Evolutionary conservation across 352 stramenopile genomes (phyloP), one percentile per base, ranked within the genome.

Genomic region (Phytophthora idaei): DNA sequence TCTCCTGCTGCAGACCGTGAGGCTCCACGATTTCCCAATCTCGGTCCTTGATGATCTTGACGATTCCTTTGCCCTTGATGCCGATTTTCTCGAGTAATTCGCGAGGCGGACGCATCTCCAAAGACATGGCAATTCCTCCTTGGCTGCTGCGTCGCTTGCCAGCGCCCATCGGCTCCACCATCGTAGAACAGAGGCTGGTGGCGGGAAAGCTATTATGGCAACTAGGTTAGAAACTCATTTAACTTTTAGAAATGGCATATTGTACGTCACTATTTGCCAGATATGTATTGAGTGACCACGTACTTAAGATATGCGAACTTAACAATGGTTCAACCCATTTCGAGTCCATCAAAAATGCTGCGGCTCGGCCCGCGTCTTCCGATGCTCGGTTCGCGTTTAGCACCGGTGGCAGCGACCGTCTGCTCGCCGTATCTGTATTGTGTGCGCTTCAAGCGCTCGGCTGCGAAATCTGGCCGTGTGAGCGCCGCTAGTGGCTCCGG

Each of bases 391-490:
- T 15, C 50, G 59, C 67, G 45, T 31, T 34, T 67, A 25, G 37
- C 53, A 31, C 57, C 50, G 4, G 37, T 42, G 3, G 9, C 25
- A 29, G 17, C 70, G 21, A 17, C 61, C 10, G 47, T 47, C 5
- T 15, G 27, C 25, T 69, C 48, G 0, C 63, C 57, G 10, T 66
- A 58, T 62, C 41, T 61, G 45, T 57, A 28, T 5, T 61, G 15
- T 5, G 71, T 74, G 54, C 71, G 74, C 12, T 71, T 67, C 52
- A 82, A 82, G 55, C 74, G 71, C 6, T 74, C 74, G 28, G 54
- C 64, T 42, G 51, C 68, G 15, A 82, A 80, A 58, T 71, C 44
- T 41, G 57, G 41, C 3, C 59, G 68, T 11, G 64, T 71, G 1
- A 69, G 57, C 54, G 50, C 50, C 7, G 36, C 55, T 45, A 49